phyloP scores from a whole-genome alignment of 78 protist species.

The Ministeria vibrans region DNA sequence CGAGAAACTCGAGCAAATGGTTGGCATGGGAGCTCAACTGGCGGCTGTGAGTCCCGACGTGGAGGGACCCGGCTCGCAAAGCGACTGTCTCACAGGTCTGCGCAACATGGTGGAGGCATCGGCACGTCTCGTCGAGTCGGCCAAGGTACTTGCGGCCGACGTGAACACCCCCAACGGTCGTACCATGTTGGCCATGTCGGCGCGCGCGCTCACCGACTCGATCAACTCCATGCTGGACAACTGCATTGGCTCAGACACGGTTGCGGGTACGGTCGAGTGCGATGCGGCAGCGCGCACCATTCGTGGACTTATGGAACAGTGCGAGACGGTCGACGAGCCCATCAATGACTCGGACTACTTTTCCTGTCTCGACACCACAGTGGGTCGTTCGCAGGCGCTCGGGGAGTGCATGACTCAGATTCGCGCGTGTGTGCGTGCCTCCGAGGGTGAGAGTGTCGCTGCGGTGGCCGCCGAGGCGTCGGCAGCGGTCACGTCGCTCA shows the following conservation, averaged over 20 bases:
- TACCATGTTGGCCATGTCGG: neutral
- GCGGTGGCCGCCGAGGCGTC: neutral
- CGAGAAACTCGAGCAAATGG: neutral
- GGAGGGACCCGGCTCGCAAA: neutral
- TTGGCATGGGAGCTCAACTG: neutral
- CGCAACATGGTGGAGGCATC: neutral
- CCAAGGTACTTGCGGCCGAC: conserved; percentile 1
- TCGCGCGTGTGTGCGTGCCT: neutral
- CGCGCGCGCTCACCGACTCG: neutral
- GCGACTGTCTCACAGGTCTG: neutral
- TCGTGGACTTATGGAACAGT: neutral
- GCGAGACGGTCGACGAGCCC: neutral
- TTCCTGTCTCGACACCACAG: conserved; percentile 1
- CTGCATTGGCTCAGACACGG: neutral
- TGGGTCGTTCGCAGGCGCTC: neutral
- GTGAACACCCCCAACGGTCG: neutral
- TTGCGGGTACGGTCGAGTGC: conserved; percentile 10
- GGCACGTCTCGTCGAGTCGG: neutral
- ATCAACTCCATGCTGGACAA: neutral
- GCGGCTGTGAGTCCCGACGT: neutral
- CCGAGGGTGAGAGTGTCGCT: neutral
- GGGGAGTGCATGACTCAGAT: neutral
- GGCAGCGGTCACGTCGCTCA: neutral
- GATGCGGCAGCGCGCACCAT: neutral
- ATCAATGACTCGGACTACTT: conserved; percentile 4